Percentiles rank a stretch among this genome's conserved stretches.
Evolutionary conservation across 2,329 filamentous ascomycete genomes (phyloP).

Genomic region (Camptophora hylomeconis): DNA sequence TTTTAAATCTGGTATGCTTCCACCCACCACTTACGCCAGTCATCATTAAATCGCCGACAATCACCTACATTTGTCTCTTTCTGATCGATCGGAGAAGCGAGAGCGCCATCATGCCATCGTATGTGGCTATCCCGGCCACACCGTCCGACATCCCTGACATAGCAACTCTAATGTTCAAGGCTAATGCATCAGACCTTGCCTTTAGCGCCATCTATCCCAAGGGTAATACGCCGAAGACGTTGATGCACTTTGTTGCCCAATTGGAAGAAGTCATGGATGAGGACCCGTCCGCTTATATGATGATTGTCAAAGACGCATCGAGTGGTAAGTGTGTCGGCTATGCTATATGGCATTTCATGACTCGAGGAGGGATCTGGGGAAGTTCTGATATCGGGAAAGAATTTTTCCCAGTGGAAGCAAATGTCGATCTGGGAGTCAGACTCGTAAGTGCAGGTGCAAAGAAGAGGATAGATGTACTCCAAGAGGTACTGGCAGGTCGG

Average conservation of each 20-base stretch:
- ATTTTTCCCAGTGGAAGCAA: conserved; percentile 1
- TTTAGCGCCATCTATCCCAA: conserved; percentile 13
- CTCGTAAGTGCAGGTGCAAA: too few species aligned
- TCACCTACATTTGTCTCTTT: not conserved
- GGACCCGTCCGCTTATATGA: conserved; percentile 10
- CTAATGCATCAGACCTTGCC: conserved; percentile 9
- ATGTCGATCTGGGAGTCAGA: too few species aligned
- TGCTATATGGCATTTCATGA: conserved; percentile 14
- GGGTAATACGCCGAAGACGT: conserved; percentile 8
- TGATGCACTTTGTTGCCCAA: conserved; percentile 9
- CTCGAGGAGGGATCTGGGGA: conserved; percentile 5
- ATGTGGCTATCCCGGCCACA: conserved; percentile 11
- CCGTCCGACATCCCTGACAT: conserved; percentile 10
- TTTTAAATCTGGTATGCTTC: too few species aligned
- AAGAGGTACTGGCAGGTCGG: too few species aligned
- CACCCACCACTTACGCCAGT: too few species aligned
- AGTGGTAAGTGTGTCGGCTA: conserved; percentile 12
- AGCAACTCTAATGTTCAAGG: conserved; percentile 10
- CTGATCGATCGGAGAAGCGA: too few species aligned
- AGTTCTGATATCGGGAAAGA: too few species aligned
- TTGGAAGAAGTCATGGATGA: conserved; percentile 11
- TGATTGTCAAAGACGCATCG: conserved; percentile 13
- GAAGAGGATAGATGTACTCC: too few species aligned
- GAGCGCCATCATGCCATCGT: conserved; percentile 9
- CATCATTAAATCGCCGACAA: not conserved